A percentile compares a stretch with the other conserved stretches of the same genome.
phyloP scores from a whole-genome alignment of 2,329 filamentous ascomycete species.

The Diatrype stigma region DNA sequence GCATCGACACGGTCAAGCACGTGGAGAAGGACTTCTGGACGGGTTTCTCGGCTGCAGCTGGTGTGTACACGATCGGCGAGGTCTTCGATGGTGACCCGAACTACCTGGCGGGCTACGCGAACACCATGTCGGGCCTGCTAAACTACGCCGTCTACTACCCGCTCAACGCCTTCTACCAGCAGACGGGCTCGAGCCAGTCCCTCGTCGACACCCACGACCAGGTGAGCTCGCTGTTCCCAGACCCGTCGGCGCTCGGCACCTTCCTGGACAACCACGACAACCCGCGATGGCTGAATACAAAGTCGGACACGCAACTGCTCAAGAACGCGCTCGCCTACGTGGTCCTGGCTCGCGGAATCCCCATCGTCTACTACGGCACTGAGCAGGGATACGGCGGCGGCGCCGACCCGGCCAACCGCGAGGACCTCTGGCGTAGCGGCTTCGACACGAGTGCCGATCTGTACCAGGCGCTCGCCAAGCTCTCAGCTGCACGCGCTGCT shows the following conservation, averaged over 20 bases:
- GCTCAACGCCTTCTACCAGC: conserved; percentile 34
- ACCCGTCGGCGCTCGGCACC: conserved; percentile 42
- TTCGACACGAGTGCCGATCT: conserved; percentile 43
- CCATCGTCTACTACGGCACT: conserved; percentile 62
- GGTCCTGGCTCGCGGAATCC: conserved; percentile 58
- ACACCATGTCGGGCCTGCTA: conserved; percentile 52
- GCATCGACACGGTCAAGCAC: conserved; percentile 60
- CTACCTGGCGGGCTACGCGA: conserved; percentile 50
- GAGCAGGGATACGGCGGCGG: conserved; percentile 56
- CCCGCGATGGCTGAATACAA: conserved; percentile 47
- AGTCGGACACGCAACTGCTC: conserved; percentile 49
- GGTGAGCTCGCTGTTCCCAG: conserved; percentile 33
- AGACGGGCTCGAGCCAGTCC: conserved; percentile 33
- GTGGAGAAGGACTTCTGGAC: conserved; percentile 57
- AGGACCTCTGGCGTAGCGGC: conserved; percentile 53
- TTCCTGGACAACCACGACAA: conserved; percentile 61
- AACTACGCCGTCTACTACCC: conserved; percentile 48
- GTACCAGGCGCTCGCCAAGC: conserved; percentile 42
- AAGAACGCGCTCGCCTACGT: conserved; percentile 59
- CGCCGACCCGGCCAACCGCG: conserved; percentile 48
- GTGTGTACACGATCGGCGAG: conserved; percentile 59
- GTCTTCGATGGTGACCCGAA: conserved; percentile 50
- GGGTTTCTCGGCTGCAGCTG: conserved; percentile 47
- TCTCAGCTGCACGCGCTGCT: conserved; percentile 43
- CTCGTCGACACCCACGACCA: conserved; percentile 35